These are phyloP conservation scores for Chrysosphaeria jannelii DNA, from an alignment of 2,329 filamentous ascomycete genomes.

Conservation along the genomic window DNA sequence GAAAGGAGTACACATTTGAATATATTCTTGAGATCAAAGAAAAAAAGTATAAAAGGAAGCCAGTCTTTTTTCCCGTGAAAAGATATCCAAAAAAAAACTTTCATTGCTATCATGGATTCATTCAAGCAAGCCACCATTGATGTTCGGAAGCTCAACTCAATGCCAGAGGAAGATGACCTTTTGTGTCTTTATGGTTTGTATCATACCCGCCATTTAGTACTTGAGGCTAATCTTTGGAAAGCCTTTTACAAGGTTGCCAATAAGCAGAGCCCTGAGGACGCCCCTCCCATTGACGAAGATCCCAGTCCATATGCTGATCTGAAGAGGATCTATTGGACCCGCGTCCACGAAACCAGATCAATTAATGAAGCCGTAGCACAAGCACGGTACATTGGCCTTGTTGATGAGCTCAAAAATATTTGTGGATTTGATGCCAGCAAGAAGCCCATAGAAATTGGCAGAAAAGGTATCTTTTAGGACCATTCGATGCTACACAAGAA, in stretches of 20 bases:
- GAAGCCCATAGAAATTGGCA: too few species aligned
- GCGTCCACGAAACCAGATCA: constrained; percentile 30
- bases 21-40: too few species aligned
- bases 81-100: too few species aligned
- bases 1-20: too few species aligned
- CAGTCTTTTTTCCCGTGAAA: too few species aligned
- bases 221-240: too few species aligned
- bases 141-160: constrained; percentile 34
- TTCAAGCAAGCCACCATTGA: constrained; percentile 28
- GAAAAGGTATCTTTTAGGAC: too few species aligned
- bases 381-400: constrained; percentile 41
- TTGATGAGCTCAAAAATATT: constrained; percentile 39
- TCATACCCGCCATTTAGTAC: constrained; percentile 2
- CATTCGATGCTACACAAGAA: too few species aligned
- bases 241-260: constrained; percentile 27
- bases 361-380: constrained; percentile 41
- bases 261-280: constrained; percentile 24
- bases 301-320: constrained; percentile 60
- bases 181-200: constrained; percentile 33
- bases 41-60: too few species aligned
- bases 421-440: constrained; percentile 37
- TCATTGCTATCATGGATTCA: too few species aligned
- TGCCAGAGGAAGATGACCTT: constrained; percentile 32
- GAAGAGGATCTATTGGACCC: constrained; percentile 44
- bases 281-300: constrained; percentile 37